Evolutionary conservation across 768 basidiomycete genomes (phyloP).

Genomic region (Phaeolepiota aurea): DNA sequence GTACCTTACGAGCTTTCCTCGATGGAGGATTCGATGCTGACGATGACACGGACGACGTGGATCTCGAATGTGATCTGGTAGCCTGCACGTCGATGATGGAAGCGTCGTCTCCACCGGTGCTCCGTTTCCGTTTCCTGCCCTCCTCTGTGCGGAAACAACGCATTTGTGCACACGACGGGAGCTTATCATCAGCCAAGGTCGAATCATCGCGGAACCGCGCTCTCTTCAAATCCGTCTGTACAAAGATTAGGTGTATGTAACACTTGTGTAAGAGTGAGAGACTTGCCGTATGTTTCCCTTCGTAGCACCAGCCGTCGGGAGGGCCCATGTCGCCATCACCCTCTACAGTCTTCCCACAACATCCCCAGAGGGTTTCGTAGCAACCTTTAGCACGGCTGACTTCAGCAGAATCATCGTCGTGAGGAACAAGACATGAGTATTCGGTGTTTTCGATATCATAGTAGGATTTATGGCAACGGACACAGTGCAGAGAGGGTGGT

Average conservation of each 20-base stretch:
- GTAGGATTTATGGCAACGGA: conserved; percentile 64
- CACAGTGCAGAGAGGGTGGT: conserved; percentile 65
- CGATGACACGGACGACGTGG: neutral
- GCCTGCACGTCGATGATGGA: conserved; percentile 6
- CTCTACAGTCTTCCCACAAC: conserved; percentile 64
- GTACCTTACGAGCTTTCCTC: too few species aligned
- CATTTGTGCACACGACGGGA: conserved; percentile 46
- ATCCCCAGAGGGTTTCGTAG: conserved; percentile 58
- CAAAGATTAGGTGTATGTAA: conserved; percentile 1
- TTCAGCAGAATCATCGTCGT: conserved; percentile 75
- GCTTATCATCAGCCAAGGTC: conserved; percentile 56
- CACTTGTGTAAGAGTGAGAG: conserved; percentile 7
- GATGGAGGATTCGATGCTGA: too few species aligned
- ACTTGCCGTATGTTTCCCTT: conserved; percentile 71
- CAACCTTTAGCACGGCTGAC: conserved; percentile 39
- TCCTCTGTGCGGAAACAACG: conserved; percentile 41
- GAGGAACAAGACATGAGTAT: conserved; percentile 57
- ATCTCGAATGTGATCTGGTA: conserved; percentile 1
- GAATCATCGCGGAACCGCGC: conserved; percentile 78
- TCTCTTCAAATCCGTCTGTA: conserved; percentile 62
- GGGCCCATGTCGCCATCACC: conserved; percentile 78
- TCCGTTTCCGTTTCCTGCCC: conserved; percentile 24
- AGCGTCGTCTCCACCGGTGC: conserved; percentile 3
- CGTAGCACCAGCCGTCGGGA: conserved; percentile 83
- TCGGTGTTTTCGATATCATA: conserved; percentile 72